Base-by-base conservation (phyloP, 2,329 filamentous ascomycete species). In the Aspergillus oerlinghausenensis region DNA sequence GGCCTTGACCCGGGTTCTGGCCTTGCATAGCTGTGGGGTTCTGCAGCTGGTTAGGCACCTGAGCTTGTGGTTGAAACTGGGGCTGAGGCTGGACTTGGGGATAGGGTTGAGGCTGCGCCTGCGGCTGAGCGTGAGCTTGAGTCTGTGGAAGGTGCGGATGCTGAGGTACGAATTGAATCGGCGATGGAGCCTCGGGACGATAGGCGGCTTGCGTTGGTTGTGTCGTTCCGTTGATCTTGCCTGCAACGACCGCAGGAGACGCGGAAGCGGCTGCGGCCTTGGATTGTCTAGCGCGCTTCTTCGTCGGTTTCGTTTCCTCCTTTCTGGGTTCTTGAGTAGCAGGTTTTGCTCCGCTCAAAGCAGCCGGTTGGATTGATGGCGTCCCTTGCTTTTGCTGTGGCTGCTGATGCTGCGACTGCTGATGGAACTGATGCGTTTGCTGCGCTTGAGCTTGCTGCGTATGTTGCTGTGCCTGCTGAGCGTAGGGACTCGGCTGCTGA, bases 401-500 rank as follows among this genome's bases (percentile, higher is more conserved):
- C 29, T 54, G 57, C n/a, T 2, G 23, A 23, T 55, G 55, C 5
- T 57, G 55, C 21, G 19, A 28, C 29, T 54, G 57, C n/a, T 54
- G 56, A 40, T 65, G 63, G 40, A 59, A 56, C 51, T 65, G 62
- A 26, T 65, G 58, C 45, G 21, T 21, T 21, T 25, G 43, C 43
- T 47, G 43, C 3, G 21, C 10, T 25, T 47, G 43, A 25, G 43
- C 5, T 17, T 47, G 43, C 5, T 47, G 43, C 10, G 43, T 23
- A 23, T 45, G 40, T 11, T 47, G 43, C 14, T 47, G 43, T 4
- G 21, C 21, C 23, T 47, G 43, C 21, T 47, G 43, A 26, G n/a
- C 10, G 21, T 26, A 26, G 5, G 4, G 14, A 25, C 11, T 47
- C 10, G 21, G 23, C 21, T 21, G 43, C 23, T 47, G 58, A 7